Conservation (phyloP, 306 rosid genomes). For the Albizia julibrissin region DNA sequence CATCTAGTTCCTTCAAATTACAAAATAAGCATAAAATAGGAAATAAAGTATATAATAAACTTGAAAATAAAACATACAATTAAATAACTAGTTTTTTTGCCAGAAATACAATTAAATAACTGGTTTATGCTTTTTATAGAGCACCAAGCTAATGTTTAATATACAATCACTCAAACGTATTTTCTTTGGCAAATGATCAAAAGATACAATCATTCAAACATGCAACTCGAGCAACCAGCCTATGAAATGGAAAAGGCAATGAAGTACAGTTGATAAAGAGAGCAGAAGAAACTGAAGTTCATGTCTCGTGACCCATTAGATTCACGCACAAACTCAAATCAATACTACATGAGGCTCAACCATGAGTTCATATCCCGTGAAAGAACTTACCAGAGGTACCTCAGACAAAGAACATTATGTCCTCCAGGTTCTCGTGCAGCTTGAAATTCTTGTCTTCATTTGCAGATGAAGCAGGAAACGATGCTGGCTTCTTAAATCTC, state of each 20-base stretch:
- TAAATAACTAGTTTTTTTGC: too few relatives aligned
- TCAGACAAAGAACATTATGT: constrained; percentile 66
- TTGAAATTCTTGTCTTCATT: constrained; percentile 41
- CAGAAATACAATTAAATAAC: too few relatives aligned
- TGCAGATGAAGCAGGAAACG: constrained; percentile 39
- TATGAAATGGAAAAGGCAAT: background rate
- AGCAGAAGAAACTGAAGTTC: background rate
- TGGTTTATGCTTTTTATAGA: too few relatives aligned
- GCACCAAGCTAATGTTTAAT: too few relatives aligned
- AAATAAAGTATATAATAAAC: too few relatives aligned
- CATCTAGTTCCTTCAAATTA: too few relatives aligned
- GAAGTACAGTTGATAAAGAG: background rate
- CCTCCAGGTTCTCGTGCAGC: constrained; percentile 58
- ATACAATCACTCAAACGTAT: background rate
- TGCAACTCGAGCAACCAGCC: background rate
- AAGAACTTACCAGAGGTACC: background rate
- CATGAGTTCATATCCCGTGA: background rate
- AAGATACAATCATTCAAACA: background rate
- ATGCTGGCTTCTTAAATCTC: constrained; percentile 34
- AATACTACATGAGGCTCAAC: background rate
- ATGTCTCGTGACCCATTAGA: constrained; percentile 42
- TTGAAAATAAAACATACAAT: too few relatives aligned
- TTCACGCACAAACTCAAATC: constrained; percentile 57
- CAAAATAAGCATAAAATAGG: too few relatives aligned
- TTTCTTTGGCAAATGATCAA: too few relatives aligned